Evolutionary conservation across 163 green algal species (phyloP).

Genomic region (Prototheca wickerhamii): DNA sequence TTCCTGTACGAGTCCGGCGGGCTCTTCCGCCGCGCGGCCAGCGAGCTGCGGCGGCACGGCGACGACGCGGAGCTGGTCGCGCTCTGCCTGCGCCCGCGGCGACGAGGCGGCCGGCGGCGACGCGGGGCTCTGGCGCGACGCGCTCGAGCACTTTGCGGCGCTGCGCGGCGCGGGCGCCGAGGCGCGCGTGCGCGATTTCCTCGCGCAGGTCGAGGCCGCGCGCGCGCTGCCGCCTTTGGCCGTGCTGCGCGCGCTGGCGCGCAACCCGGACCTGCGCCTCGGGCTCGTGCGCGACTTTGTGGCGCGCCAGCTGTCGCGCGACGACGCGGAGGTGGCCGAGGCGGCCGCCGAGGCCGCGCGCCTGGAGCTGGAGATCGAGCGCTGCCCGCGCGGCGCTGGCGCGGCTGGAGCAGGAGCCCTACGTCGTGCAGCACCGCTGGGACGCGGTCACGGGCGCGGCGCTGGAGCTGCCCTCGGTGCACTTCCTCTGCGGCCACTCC

Average conservation of each 20-base stretch:
- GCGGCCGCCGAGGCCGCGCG: background rate
- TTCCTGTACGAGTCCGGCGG: conserved; percentile 84
- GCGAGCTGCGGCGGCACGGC: conserved; percentile 50
- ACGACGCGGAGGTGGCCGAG: too few relatives aligned
- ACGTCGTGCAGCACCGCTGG: conserved; percentile 76
- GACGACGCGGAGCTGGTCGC: conserved; percentile 60
- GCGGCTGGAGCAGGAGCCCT: conserved; percentile 32
- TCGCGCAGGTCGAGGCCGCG: conserved; percentile 67
- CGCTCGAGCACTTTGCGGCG: conserved; percentile 68
- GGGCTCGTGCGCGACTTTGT: conserved; percentile 70
- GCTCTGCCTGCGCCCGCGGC: conserved; percentile 60
- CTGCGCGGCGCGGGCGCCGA: conserved; percentile 43
- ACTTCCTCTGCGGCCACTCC: conserved; percentile 94
- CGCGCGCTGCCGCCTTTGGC: conserved; percentile 75
- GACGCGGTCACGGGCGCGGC: conserved; percentile 57
- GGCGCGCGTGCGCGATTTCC: conserved; percentile 56
- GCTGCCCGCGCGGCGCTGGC: background rate
- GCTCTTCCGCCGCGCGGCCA: conserved; percentile 71
- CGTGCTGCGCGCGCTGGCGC: conserved; percentile 53
- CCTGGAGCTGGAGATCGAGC: conserved; percentile 5
- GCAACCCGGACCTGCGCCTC: conserved; percentile 22
- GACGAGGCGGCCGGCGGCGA: conserved; percentile 66
- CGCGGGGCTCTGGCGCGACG: conserved; percentile 74
- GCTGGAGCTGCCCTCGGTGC: conserved; percentile 80
- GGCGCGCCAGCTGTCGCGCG: conserved; percentile 52